phyloP scores from a whole-genome alignment of 306 rosid species.

The Rosa chinensis region DNA sequence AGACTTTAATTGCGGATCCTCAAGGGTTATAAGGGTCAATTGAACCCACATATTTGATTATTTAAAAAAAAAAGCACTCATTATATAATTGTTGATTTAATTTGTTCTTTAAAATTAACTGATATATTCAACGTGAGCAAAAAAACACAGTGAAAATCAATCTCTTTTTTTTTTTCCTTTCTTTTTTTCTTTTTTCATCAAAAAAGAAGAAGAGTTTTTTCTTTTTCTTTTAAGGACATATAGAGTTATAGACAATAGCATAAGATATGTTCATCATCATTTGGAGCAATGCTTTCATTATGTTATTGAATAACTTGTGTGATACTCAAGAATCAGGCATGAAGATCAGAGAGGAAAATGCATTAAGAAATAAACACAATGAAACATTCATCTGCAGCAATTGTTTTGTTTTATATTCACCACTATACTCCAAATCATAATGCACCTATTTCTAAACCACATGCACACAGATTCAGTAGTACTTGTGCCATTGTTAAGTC shows the following conservation, averaged over 20 bases:
- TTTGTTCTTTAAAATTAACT: neutral
- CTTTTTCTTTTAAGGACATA: neutral
- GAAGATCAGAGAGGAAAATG: neutral
- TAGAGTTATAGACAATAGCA: neutral
- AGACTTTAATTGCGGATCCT: neutral
- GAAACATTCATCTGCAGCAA: neutral
- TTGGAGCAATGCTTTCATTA: neutral
- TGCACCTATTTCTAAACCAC: neutral
- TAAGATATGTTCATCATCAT: neutral
- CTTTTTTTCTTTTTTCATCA: too few species aligned
- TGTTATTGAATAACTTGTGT: neutral
- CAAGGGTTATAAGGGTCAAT: too few species aligned
- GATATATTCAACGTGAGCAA: neutral
- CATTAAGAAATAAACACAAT: neutral
- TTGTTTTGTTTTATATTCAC: neutral
- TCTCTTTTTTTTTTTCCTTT: neutral
- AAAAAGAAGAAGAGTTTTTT: neutral
- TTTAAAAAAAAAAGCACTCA: neutral
- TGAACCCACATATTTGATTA: neutral
- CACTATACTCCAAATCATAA: constrained; percentile 8
- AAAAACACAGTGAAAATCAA: neutral
- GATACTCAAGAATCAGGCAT: neutral
- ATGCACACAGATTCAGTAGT: neutral
- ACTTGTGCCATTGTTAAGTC: neutral
- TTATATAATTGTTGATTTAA: neutral